Base-by-base conservation (phyloP, 768 basidiomycete species). In the Pulveroboletus frians region DNA sequence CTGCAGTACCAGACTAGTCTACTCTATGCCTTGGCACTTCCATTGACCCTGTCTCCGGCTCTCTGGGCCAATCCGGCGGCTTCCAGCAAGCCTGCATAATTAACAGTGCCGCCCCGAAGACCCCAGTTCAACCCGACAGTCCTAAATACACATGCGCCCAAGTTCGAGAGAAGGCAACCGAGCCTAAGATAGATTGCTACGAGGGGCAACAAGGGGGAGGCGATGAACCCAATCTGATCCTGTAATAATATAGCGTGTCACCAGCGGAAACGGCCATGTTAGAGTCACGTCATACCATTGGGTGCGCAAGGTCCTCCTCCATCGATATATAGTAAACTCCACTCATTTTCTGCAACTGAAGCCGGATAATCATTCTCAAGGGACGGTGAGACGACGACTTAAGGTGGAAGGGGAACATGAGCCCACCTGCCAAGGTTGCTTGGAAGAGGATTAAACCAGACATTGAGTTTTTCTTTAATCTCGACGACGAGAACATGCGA, bases 221-320 rank as follows among this genome's bases (percentile, higher is more conserved):
- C 61, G 1, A 64, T 0, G 20, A 58, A 32, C 4, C 59, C 57
- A 39, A 63, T 37, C 32, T 53, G 61, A 37, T 60, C 62, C 62
- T 65, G 26, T 17, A 40, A 36, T 20, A 6, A 38, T n/a, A 37
- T 5, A 18, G 11, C 29, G 31, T 34, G 17, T 63, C 40, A 52
- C 15, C 23, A 18, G 21, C 18, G 29, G 4, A 32, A 39, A 34
- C 29, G 29, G 5, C 27, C 32, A 10, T 2, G 14, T 8, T 26
- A 37, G 15, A 29, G 23, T 26, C 11, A 9, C 15, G 36, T 23
- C 54, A 17, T 48, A 76, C 80, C 50, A 78, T 76, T 3, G 81
- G 73, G 55, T 79, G 78, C 52, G 76, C 78, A 47, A 80, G 76
- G 57, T 83, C 80, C 55, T 85, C 81, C 54, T 85, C 81, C 44